A percentile compares a stretch with the other conserved stretches of the same genome.
Conservation (phyloP, 768 basidiomycete species). For the Glaciozyma martinii region DNA sequence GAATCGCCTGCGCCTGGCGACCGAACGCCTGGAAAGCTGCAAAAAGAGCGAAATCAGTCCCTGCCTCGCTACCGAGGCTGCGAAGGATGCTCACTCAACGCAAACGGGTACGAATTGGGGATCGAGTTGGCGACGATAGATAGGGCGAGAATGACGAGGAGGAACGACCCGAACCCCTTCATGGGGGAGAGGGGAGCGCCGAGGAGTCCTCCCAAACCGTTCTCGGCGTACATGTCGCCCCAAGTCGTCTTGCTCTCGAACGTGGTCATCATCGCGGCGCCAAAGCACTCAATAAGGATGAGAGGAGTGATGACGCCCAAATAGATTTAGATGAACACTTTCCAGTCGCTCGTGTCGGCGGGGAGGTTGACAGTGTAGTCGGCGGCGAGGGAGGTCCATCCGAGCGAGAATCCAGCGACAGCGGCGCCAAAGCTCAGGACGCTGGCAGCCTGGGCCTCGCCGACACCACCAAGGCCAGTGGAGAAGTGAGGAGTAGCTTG, state of each 20-base stretch:
- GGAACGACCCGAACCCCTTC: constrained; percentile 46
- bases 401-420: constrained; percentile 41
- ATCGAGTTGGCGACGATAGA: constrained; percentile 43
- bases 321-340: too few species aligned
- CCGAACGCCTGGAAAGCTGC: constrained; percentile 45
- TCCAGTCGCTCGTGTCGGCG: too few species aligned
- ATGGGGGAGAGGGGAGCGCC: constrained; percentile 42
- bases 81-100: not conserved
- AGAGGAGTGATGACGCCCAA: too few species aligned
- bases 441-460: constrained; percentile 40
- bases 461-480: constrained; percentile 34
- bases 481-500: constrained; percentile 8
- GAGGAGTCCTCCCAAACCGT: constrained; percentile 46
- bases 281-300: constrained; percentile 47
- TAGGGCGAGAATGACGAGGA: constrained; percentile 45
- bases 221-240: constrained; percentile 39
- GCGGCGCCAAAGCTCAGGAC: constrained; percentile 43
- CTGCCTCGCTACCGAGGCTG: not conserved
- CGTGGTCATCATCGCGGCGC: constrained; percentile 41
- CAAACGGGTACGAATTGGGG: not conserved
- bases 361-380: constrained; percentile 47
- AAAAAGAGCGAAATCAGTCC: not conserved
- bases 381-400: constrained; percentile 44
- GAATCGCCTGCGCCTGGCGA: constrained; percentile 44
- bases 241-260: constrained; percentile 40